These are phyloP conservation scores for Cupressus sempervirens DNA, from an alignment of 75 land plant genomes.

Conservation along the genomic window DNA sequence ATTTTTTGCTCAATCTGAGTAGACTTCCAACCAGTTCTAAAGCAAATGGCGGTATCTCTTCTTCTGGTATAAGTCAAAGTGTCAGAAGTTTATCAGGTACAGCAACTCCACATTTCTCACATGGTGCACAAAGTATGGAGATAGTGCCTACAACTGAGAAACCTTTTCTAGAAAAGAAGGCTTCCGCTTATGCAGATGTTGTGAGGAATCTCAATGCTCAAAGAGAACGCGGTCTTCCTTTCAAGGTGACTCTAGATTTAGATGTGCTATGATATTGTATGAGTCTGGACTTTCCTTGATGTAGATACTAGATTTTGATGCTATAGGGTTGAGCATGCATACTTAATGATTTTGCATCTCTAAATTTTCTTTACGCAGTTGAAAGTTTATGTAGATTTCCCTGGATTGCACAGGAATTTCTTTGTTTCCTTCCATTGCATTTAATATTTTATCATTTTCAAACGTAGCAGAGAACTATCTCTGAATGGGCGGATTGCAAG, in stretches of 20 bases:
- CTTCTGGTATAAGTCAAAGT: slow-evolving; percentile 28
- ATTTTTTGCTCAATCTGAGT: slow-evolving; percentile 84
- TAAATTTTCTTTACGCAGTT: background rate
- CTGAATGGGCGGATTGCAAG: background rate
- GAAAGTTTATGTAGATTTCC: background rate
- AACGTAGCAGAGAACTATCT: background rate
- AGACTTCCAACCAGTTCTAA: slow-evolving; percentile 70
- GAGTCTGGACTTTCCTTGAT: background rate
- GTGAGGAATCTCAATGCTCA: slow-evolving; percentile 74
- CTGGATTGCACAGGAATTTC: background rate
- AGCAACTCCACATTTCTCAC: slow-evolving; percentile 28
- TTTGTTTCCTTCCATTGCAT: background rate
- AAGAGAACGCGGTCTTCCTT: slow-evolving; percentile 68
- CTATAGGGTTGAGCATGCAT: background rate
- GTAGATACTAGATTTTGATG: slow-evolving; percentile 16
- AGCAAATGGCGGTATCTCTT: slow-evolving; percentile 25
- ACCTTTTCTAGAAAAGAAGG: slow-evolving; percentile 59
- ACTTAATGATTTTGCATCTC: background rate
- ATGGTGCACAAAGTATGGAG: slow-evolving; percentile 39
- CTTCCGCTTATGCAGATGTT: slow-evolving; percentile 67
- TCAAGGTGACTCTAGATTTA: slow-evolving; percentile 51
- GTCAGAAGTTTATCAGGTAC: slow-evolving; percentile 30
- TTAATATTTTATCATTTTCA: background rate
- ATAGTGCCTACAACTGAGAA: slow-evolving; percentile 30
- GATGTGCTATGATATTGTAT: background rate